Evolutionary conservation across 441 rosid species (phyloP).

Genomic region (Aquilaria agallochum): DNA sequence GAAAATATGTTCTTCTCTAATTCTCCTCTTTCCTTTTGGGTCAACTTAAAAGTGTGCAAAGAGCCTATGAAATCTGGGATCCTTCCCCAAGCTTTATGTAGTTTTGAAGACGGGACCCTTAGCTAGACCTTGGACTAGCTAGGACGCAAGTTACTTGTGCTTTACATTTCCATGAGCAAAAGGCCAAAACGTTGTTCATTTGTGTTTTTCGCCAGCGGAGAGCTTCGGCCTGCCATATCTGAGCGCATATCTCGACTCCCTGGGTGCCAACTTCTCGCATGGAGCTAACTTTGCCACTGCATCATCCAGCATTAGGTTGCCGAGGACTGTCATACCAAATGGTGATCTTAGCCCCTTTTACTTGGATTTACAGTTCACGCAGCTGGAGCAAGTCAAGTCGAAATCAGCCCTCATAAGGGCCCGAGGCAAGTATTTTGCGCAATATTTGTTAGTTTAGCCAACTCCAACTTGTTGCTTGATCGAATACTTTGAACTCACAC

Average conservation of each 20-base stretch:
- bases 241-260: slow-evolving; percentile 37
- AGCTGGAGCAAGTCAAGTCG: slow-evolving; percentile 27
- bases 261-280: slow-evolving; percentile 30
- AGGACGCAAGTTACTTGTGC: too few relatives aligned
- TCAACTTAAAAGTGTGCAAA: too few relatives aligned
- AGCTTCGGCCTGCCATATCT: slow-evolving; percentile 28
- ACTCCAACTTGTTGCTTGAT: too few relatives aligned
- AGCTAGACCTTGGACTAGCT: too few relatives aligned
- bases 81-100: too few relatives aligned
- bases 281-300: slow-evolving; percentile 50
- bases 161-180: too few relatives aligned
- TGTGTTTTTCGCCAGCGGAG: slow-evolving; percentile 19
- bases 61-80: too few relatives aligned
- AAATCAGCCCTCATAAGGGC: slow-evolving; percentile 22
- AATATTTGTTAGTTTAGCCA: neutral
- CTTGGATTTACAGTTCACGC: slow-evolving; percentile 26
- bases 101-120: too few relatives aligned
- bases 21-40: too few relatives aligned
- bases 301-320: slow-evolving; percentile 32
- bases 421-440: slow-evolving; percentile 7
- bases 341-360: slow-evolving; percentile 35
- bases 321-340: slow-evolving; percentile 19
- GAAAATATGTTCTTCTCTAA: too few relatives aligned
- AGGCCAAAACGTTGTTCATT: too few relatives aligned
- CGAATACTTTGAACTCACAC: too few relatives aligned